These are phyloP conservation scores for Tricholoma terreum DNA, from an alignment of 768 basidiomycete genomes.

Conservation along the genomic window DNA sequence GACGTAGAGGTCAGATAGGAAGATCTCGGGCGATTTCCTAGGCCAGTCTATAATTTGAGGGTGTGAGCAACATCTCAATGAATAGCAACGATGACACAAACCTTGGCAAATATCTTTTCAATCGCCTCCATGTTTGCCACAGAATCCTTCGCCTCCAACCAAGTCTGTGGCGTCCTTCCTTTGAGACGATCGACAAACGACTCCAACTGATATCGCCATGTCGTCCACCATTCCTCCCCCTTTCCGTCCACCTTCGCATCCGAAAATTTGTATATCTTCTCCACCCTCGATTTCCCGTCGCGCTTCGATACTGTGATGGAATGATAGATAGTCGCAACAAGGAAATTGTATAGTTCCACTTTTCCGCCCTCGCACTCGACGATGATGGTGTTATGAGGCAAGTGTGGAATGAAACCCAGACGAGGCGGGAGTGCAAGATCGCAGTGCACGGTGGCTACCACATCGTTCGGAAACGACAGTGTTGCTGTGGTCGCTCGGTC, in stretches of 20 bases:
- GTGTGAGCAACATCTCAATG: too few species aligned
- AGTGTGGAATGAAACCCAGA: slow-evolving; percentile 32
- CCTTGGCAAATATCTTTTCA: slow-evolving; percentile 53
- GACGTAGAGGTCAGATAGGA: too few species aligned
- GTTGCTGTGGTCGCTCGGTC: slow-evolving; percentile 28
- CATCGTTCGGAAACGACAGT: slow-evolving; percentile 24
- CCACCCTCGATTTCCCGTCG: slow-evolving; percentile 26
- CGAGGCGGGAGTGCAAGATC: slow-evolving; percentile 25
- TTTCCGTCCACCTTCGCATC: slow-evolving; percentile 29
- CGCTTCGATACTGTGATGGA: slow-evolving; percentile 37
- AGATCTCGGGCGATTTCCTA: too few species aligned
- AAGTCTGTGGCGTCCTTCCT: slow-evolving; percentile 47
- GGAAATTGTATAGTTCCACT: slow-evolving; percentile 38
- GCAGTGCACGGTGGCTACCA: slow-evolving; percentile 31
- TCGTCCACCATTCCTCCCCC: slow-evolving; percentile 56
- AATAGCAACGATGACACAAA: slow-evolving; percentile 5
- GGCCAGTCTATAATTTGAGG: too few species aligned
- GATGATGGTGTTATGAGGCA: slow-evolving; percentile 29
- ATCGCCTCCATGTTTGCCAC: slow-evolving; percentile 52
- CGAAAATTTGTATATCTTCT: slow-evolving; percentile 39
- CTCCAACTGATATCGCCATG: slow-evolving; percentile 55
- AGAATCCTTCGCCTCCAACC: slow-evolving; percentile 51
- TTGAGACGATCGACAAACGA: slow-evolving; percentile 56
- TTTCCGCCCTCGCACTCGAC: slow-evolving; percentile 43
- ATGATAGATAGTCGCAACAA: slow-evolving; percentile 43